phyloP scores from a whole-genome alignment of 345 rosid genomes.

The Citrus mangshanensis region DNA sequence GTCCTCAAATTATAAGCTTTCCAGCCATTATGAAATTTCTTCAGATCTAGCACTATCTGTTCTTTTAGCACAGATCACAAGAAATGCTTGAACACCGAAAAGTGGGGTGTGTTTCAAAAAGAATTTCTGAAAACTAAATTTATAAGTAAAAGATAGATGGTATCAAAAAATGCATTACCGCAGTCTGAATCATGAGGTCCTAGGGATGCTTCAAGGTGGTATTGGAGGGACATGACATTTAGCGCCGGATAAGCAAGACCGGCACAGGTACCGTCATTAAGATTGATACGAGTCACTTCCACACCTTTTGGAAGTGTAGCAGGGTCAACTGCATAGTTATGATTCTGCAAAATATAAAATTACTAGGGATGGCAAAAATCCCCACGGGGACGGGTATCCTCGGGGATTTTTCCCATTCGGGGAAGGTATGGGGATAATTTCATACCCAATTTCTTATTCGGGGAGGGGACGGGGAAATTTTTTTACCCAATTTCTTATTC shows the following conservation, averaged over 20 bases:
- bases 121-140: not conserved
- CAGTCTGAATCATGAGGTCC: slow-evolving; percentile 94
- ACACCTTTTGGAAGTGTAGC: slow-evolving; percentile 82
- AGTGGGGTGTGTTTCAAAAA: not conserved
- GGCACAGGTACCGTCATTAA: slow-evolving; percentile 93
- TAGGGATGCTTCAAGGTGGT: slow-evolving; percentile 96
- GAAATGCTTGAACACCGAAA: not conserved
- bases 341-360: slow-evolving; percentile 57
- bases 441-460: no score
- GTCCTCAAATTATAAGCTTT: not conserved
- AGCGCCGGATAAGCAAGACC: slow-evolving; percentile 79
- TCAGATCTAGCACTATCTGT: not conserved
- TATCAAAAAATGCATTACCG: slow-evolving; percentile 32
- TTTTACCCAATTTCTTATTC: no score
- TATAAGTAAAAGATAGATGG: not conserved
- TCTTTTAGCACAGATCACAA: not conserved
- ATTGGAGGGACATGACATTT: slow-evolving; percentile 86
- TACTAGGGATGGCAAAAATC: no score
- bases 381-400: no score
- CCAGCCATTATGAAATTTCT: not conserved
- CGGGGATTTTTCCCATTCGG: no score
- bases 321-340: slow-evolving; percentile 92
- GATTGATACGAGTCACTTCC: slow-evolving; percentile 90
- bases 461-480: no score
- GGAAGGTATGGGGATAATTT: no score